A percentile compares a stretch with the other conserved stretches of the same genome.
Evolutionary conservation across 805 yeast species (phyloP).

Genomic region (Saccharomycopsis sp.): DNA sequence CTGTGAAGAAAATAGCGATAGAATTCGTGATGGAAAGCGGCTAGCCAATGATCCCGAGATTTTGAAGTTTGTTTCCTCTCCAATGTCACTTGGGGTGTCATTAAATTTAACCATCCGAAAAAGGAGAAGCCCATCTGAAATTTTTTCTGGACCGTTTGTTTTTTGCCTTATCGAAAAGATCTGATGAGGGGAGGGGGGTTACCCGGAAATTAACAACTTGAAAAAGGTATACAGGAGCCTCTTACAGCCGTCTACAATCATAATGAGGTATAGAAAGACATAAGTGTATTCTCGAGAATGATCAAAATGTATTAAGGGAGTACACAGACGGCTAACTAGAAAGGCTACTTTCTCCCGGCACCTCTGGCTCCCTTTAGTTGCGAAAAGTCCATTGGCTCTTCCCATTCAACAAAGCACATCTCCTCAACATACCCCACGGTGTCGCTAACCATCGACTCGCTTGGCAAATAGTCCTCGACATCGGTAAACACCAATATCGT

Average conservation of each 20-base stretch:
- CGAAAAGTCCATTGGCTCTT: constrained; percentile 32
- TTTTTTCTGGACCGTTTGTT: background rate
- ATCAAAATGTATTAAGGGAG: too few relatives aligned
- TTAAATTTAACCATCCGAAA: background rate
- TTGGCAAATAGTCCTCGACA: constrained; percentile 43
- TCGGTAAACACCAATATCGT: constrained; percentile 82
- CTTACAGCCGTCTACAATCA: too few relatives aligned
- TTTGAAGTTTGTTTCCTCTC: background rate
- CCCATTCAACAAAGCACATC: constrained; percentile 86
- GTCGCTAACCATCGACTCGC: constrained; percentile 44
- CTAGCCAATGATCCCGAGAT: background rate
- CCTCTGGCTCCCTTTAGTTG: background rate
- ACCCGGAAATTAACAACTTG: background rate
- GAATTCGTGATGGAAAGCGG: too few relatives aligned
- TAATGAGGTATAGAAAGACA: too few relatives aligned
- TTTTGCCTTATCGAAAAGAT: background rate
- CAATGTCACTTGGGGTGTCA: background rate
- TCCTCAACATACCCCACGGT: constrained; percentile 74
- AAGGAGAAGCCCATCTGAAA: background rate
- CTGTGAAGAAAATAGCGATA: background rate
- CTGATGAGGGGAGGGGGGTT: background rate
- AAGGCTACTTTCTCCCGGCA: background rate
- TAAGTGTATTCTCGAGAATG: too few relatives aligned
- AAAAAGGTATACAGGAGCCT: too few relatives aligned
- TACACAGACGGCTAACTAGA: background rate